Evolutionary conservation across 2,329 filamentous ascomycete genomes (phyloP).

Genomic region (Fusarium kyushuense): DNA sequence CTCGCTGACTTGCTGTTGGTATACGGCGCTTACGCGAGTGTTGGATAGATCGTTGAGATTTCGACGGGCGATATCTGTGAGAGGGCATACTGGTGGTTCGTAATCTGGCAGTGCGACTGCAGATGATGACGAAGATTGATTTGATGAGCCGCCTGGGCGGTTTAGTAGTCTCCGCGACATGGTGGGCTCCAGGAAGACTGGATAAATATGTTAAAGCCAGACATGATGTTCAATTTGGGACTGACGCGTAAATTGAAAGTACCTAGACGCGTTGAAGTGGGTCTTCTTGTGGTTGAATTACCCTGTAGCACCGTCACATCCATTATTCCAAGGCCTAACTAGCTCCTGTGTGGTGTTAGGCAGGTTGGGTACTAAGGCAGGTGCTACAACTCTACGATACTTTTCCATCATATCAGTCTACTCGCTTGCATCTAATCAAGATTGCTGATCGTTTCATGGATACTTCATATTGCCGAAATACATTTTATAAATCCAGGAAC

Average conservation of each 20-base stretch:
- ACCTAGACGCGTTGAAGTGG: slow-evolving; percentile 11
- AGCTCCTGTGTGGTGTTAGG: neutral
- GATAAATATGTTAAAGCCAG: slow-evolving; percentile 21
- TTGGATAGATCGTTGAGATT: slow-evolving; percentile 59
- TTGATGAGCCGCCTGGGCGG: slow-evolving; percentile 39
- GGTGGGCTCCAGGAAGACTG: neutral
- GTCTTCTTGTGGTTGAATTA: neutral
- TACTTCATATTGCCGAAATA: neutral
- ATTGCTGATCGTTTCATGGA: neutral
- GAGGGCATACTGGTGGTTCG: slow-evolving; percentile 61
- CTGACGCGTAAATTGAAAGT: slow-evolving; percentile 34
- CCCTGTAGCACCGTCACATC: neutral
- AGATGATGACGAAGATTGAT: neutral
- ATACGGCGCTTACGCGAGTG: slow-evolving; percentile 56
- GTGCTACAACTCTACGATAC: too few relatives aligned
- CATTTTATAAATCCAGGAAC: neutral
- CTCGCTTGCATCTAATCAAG: neutral
- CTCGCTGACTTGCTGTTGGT: slow-evolving; percentile 61
- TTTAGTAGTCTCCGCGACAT: slow-evolving; percentile 54
- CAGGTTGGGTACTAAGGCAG: neutral
- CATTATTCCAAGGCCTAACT: too few relatives aligned
- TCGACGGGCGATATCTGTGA: slow-evolving; percentile 55
- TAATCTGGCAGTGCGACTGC: slow-evolving; percentile 60
- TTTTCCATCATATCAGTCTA: neutral
- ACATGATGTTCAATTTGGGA: neutral